Evolutionary conservation across 306 rosid genomes (phyloP).

Genomic region (Albizia julibrissin): DNA sequence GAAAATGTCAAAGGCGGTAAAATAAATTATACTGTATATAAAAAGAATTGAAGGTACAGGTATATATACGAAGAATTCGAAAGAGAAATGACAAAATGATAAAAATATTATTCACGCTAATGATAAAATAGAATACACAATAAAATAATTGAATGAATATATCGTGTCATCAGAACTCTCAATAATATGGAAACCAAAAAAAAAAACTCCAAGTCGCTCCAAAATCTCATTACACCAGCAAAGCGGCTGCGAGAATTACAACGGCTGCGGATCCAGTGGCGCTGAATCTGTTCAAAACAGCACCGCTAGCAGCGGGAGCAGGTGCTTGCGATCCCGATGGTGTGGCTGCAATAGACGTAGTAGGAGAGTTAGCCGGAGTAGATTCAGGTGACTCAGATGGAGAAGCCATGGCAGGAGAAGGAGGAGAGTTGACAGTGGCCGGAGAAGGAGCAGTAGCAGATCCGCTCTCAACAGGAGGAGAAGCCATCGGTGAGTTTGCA

Average conservation of each 20-base stretch:
- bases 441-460: slow-evolving; percentile 48
- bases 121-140: not conserved
- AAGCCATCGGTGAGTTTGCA: slow-evolving; percentile 10
- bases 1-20: not conserved
- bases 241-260: not conserved
- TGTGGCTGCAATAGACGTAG: slow-evolving; percentile 22
- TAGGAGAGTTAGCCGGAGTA: slow-evolving; percentile 37
- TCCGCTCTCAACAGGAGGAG: slow-evolving; percentile 28
- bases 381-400: slow-evolving; percentile 28
- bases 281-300: slow-evolving; percentile 2
- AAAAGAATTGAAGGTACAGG: too few relatives aligned
- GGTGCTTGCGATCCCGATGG: slow-evolving; percentile 40
- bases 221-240: not conserved
- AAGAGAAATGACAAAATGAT: too few relatives aligned
- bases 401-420: slow-evolving; percentile 35
- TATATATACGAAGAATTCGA: too few relatives aligned
- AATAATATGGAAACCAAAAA: not conserved
- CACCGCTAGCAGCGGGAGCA: not conserved
- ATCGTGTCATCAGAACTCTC: not conserved
- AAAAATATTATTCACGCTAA: not conserved
- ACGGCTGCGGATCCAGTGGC: not conserved
- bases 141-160: slow-evolving; percentile 6
- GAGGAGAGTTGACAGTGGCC: slow-evolving; percentile 40
- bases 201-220: too few relatives aligned
- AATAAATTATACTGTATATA: not conserved